Base-by-base conservation (phyloP, 2,329 filamentous ascomycete species). In the Akanthomyces muscarius region DNA sequence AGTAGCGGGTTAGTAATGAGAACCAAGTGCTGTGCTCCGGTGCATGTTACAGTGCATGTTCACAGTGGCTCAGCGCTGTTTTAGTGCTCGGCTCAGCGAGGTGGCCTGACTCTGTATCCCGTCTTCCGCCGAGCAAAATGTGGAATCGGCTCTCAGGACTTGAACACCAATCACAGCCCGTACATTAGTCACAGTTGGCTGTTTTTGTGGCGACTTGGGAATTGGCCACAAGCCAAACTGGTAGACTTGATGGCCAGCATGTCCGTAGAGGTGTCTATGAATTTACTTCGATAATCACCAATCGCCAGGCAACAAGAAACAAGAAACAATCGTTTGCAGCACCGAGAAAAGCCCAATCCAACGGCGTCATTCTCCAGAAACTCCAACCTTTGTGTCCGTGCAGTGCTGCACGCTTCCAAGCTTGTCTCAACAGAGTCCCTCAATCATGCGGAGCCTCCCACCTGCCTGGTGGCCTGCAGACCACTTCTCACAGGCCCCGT, bases 141-240 rank as follows among this genome's bases (percentile, higher is more conserved):
- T 30, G 28, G 28, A 30, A 30, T 30, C 1, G 28, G 28, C 2
- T 30, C 28, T 30, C 1, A 30, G 6, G 28, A 6, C 33, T 11
- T 4, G 2, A 36, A 36, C 33, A 11, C 77, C 76, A 79, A 79
- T 79, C 69, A 75, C 57, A 55, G 16, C 1, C 14, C 18, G 16
- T 56, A 65, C 63, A 73, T 76, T 76, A 71, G 68, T 75, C 71
- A 75, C 38, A 53, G 8, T 45, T 57, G 45, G 5, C 52, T 62
- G 36, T 58, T 63, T 62, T 59, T 52, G 48, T 58, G 61, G 53
- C 33, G 54, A 61, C 41, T 36, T 5, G 50, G 4, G 23, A n/a
- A 33, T 50, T 61, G 36, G 23, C 25, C 48, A 61, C 47, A 36
- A 36, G 28, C 33, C 10, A 10, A 1, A 36, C 33, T 36, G 33